phyloP scores from a whole-genome alignment of 129 eudicot genomes.

The Oenanthe sinensis region DNA sequence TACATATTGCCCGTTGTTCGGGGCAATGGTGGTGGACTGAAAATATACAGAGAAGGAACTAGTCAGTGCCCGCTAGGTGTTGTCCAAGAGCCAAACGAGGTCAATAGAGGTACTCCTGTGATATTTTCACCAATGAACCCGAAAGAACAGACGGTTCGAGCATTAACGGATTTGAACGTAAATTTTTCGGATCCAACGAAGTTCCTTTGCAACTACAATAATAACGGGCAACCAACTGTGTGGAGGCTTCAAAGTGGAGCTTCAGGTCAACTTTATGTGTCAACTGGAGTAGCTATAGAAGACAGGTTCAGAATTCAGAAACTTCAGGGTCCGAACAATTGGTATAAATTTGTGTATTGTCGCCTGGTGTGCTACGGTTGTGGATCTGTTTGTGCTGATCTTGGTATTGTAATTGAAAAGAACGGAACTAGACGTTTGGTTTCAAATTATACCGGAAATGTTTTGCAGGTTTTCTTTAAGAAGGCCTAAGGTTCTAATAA shows the following conservation, averaged over 20 bases:
- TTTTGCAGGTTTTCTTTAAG: slow-evolving; percentile 11
- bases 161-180: neutral
- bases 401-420: slow-evolving; percentile 20
- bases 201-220: neutral
- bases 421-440: neutral
- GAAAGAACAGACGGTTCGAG: neutral
- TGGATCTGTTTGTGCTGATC: slow-evolving; percentile 30
- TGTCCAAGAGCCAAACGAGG: slow-evolving; percentile 2
- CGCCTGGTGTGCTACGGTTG: slow-evolving; percentile 35
- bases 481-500: neutral
- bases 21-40: slow-evolving; percentile 13
- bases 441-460: too few species aligned
- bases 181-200: slow-evolving; percentile 1
- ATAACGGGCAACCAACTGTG: neutral
- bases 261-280: neutral
- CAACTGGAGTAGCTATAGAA: slow-evolving; percentile 29
- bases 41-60: neutral
- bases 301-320: slow-evolving; percentile 39
- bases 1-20: slow-evolving; percentile 10
- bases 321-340: neutral
- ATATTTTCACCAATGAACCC: neutral
- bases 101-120: neutral
- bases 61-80: slow-evolving; percentile 7
- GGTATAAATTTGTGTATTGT: slow-evolving; percentile 34
- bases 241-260: neutral